Evolutionary conservation across 2,329 filamentous ascomycete genomes (phyloP).

Genomic region (Rhytidhysteron rufulum): DNA sequence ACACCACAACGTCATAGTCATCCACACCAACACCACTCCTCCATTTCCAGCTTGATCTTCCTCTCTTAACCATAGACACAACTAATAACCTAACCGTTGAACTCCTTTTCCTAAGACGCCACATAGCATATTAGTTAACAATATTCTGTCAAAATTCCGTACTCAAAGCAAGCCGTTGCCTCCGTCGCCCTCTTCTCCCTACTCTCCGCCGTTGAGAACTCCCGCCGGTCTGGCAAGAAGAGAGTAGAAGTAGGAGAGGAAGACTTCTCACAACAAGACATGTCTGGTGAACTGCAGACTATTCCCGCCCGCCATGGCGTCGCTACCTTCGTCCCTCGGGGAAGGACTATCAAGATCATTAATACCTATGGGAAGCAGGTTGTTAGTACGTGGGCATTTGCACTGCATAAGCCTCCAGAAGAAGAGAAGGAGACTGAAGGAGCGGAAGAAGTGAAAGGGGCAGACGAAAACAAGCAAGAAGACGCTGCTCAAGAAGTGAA

Average conservation of each 20-base stretch:
- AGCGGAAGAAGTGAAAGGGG: slow-evolving; percentile 11
- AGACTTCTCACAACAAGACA: slow-evolving; percentile 21
- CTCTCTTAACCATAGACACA: too few species aligned
- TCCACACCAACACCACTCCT: too few species aligned
- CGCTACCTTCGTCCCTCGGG: slow-evolving; percentile 48
- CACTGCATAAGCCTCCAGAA: slow-evolving; percentile 42
- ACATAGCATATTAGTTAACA: too few species aligned
- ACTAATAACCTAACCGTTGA: too few species aligned
- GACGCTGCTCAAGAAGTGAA: slow-evolving; percentile 13
- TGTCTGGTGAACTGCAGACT: slow-evolving; percentile 41
- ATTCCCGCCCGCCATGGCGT: slow-evolving; percentile 49
- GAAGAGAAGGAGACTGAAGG: slow-evolving; percentile 23
- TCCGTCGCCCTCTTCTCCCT: slow-evolving; percentile 31
- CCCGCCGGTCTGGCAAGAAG: slow-evolving; percentile 19
- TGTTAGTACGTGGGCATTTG: slow-evolving; percentile 49
- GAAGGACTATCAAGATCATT: slow-evolving; percentile 47
- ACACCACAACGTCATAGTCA: too few species aligned
- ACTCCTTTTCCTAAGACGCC: too few species aligned
- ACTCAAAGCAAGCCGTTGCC: slow-evolving; percentile 32
- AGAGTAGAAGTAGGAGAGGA: slow-evolving; percentile 8
- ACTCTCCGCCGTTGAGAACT: slow-evolving; percentile 29
- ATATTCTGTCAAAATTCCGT: slow-evolving; percentile 20
- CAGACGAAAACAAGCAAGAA: slow-evolving; percentile 11
- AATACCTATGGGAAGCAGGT: slow-evolving; percentile 50
- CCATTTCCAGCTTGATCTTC: too few species aligned